Evolutionary conservation across 1,284 basidiomycete genomes (phyloP), one percentile per base, ranked within the genome.

Genomic region (Trametes pubescens): DNA sequence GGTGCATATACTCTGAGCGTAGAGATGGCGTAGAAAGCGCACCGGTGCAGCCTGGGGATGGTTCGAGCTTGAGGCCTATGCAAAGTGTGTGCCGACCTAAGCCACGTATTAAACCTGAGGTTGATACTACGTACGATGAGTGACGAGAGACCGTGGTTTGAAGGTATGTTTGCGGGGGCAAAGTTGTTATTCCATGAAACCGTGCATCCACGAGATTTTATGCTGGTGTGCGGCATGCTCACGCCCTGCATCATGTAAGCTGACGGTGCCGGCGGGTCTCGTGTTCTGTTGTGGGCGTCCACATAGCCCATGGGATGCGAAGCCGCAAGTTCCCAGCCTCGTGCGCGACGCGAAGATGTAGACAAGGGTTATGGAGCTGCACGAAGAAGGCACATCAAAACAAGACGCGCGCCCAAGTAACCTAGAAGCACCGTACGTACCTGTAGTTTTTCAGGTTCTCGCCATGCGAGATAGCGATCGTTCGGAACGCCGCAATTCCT

Each of bases 391-490:
- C 9, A 24, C 46, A 37, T 37, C 51, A 38, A 35, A 7, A 37
- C 11, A 24, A 52, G 51, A 22, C 14, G 18, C 18, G 22, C 34
- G 35, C 51, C 51, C 51, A 22, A 35, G 14, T 37, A 52, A 14
- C 51, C 51, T 52, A 52, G 51, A 52, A 52, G 51, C 51, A 21
- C 14, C 29, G 47, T 49, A 49, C 29, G 47, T 49, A 49, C 47
- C 29, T 32, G 47, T 16, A 32, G 24, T 16, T 29, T 26, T 18
- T 14, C 22, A 49, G 16, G 24, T 24, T 47, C 47, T 29, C 40
- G 14, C 37, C 37, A 2, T 5, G 4, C 14, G 7, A 47, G 21
- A 24, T 47, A 21, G 24, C 22, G 29, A 47, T 11, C 22, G 22
- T 10, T 21, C 6, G 22, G 21, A 9, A 26, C 24, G 4, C 46